These are phyloP conservation scores for Arthrobotrys sinensis DNA, from an alignment of 2,329 filamentous ascomycete genomes.

Conservation along the genomic window DNA sequence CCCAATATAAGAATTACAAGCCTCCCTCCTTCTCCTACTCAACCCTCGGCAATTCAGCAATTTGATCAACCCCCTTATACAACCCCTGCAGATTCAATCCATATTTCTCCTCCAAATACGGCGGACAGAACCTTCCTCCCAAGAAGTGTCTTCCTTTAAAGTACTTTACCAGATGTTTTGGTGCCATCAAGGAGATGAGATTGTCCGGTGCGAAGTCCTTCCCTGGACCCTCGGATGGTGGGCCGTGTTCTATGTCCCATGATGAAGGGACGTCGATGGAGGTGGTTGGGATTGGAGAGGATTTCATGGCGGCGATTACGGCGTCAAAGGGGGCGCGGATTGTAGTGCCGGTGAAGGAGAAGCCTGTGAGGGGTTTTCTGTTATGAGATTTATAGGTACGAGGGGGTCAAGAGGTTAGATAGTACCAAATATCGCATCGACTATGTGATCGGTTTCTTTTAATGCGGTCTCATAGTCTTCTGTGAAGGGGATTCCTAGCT, in stretches of 20 bases:
- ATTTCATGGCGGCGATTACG: slow-evolving; percentile 83
- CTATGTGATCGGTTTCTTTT: slow-evolving; percentile 80
- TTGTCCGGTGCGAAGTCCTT: slow-evolving; percentile 84
- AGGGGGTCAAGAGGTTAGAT: slow-evolving; percentile 29
- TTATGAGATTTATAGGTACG: slow-evolving; percentile 53
- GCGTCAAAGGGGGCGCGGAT: slow-evolving; percentile 91
- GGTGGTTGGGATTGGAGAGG: slow-evolving; percentile 82
- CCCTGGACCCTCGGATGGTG: slow-evolving; percentile 81
- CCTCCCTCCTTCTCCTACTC: not conserved
- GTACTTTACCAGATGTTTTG: slow-evolving; percentile 87
- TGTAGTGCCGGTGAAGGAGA: slow-evolving; percentile 86
- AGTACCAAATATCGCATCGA: slow-evolving; percentile 92
- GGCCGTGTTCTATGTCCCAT: slow-evolving; percentile 92
- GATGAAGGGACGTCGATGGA: slow-evolving; percentile 94
- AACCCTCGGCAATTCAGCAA: slow-evolving; percentile 34
- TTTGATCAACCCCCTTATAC: slow-evolving; percentile 50
- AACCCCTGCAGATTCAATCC: slow-evolving; percentile 77
- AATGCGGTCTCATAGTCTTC: slow-evolving; percentile 82
- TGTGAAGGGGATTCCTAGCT: slow-evolving; percentile 86
- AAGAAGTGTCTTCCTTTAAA: slow-evolving; percentile 93
- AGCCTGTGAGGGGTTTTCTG: slow-evolving; percentile 72
- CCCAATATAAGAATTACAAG: not conserved
- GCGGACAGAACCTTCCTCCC: slow-evolving; percentile 87
- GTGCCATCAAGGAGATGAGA: slow-evolving; percentile 90
- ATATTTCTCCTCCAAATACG: slow-evolving; percentile 86